Base-by-base conservation (phyloP, 345 rosid genomes). In the Eutrema heterophyllum region DNA sequence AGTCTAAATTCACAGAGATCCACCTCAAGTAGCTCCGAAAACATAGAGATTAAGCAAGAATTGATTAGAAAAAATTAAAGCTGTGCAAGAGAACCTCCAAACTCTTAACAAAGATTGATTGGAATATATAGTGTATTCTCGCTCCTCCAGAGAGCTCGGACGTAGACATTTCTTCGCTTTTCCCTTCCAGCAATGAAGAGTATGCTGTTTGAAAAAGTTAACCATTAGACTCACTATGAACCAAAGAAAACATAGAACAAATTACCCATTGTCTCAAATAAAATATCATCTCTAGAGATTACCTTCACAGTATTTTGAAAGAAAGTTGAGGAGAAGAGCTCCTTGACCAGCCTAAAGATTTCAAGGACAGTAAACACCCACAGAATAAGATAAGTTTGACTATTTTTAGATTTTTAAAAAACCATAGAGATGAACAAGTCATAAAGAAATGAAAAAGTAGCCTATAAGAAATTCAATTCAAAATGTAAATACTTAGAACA, bases 231-330 rank as follows among this genome's bases (percentile, higher is more conserved):
- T 66, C 71, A 29, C 52, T 29, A 46, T 21, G 12, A 68, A 55
- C 41, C 52, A 45, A 29, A 62, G 30, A 61, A 66, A 68, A 27
- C 67, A 61, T 53, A 66, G 38, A 52, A 63, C 24, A 62, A n/a
- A 53, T 54, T 41, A 14, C 27, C 18, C 38, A 50, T 5, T 3
- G 48, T 56, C 38, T 50, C 63, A 39, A 58, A 50, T 65, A 26
- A 58, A 48, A 57, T 33, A 57, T 39, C 16, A 21, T 71, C 51
- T 61, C 40, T 9, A 70, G 46, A 32, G 46, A 62, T 69, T 83
- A 92, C 99, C 99, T 76, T 90, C 98, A 54, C 86, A 86, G 77
- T 92, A 96, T 80, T 89, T 92, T 6, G 99, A 92, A 68, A 92
- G 90, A 78, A 96, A 89, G 74, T 90, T 92, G 76, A 96, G 84